phyloP scores from a whole-genome alignment of 495 filamentous ascomycete species.

The Hypoxylon subgilvum region DNA sequence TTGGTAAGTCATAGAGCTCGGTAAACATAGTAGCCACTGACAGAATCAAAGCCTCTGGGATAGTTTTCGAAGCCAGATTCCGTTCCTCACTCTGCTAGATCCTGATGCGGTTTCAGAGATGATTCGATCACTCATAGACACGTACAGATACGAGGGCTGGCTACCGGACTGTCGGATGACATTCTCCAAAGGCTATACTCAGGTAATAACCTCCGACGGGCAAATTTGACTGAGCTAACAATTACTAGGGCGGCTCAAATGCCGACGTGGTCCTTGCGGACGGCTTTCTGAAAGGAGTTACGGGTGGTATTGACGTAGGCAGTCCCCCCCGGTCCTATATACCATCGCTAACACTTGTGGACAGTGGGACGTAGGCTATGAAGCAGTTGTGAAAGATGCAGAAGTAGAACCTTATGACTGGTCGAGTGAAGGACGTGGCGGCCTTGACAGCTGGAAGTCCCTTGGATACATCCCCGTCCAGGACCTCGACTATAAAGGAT shows the following conservation, averaged over 20 bases:
- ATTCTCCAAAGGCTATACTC: constrained; percentile 72
- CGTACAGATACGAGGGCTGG: constrained; percentile 72
- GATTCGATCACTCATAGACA: constrained; percentile 74
- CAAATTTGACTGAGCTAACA: constrained; percentile 1
- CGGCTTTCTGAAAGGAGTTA: constrained; percentile 71
- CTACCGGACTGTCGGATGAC: constrained; percentile 70
- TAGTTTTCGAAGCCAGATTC: constrained; percentile 72
- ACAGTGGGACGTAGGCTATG: constrained; percentile 71
- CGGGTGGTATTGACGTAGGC: constrained; percentile 63
- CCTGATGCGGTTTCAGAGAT: constrained; percentile 67
- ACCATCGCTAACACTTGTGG: neutral
- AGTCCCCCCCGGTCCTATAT: neutral
- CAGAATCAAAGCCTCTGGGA: constrained; percentile 66
- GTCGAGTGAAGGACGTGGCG: constrained; percentile 72
- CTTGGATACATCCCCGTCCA: constrained; percentile 73
- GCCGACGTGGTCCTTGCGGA: constrained; percentile 77
- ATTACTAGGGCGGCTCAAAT: constrained; percentile 72
- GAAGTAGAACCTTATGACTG: constrained; percentile 75
- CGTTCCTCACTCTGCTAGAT: constrained; percentile 72
- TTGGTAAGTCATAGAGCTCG: constrained; percentile 52
- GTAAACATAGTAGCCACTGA: constrained; percentile 27
- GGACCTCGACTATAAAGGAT: constrained; percentile 70
- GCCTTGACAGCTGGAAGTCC: constrained; percentile 69
- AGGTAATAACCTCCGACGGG: constrained; percentile 47
- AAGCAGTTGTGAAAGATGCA: constrained; percentile 76